A percentile compares a stretch with the other conserved stretches of the same genome.
These are phyloP conservation scores for Arabis alpina DNA, from an alignment of 345 rosid species.

Conservation along the genomic window DNA sequence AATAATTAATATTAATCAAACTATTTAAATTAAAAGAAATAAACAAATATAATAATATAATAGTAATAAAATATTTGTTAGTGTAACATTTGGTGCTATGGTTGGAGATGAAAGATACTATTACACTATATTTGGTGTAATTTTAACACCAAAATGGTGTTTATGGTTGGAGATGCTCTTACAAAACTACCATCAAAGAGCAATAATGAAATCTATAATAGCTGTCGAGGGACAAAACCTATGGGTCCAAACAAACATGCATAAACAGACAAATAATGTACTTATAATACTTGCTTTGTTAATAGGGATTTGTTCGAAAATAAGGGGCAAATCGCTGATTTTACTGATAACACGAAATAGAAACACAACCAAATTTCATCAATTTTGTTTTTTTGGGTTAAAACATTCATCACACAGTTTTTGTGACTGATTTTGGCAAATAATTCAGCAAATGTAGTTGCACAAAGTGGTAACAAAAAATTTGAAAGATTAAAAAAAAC, in stretches of 20 bases:
- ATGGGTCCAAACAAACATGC: constrained; percentile 46
- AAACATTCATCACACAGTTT: neutral
- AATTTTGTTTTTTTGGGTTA: no score
- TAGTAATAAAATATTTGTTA: no score
- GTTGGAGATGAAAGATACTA: no score
- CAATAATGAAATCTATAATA: constrained; percentile 39
- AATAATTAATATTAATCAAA: no score
- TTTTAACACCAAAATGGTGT: no score
- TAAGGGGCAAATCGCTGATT: constrained; percentile 30
- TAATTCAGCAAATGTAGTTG: neutral
- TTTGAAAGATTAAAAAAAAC: neutral
- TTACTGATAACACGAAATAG: constrained; percentile 2
- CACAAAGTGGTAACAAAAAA: neutral
- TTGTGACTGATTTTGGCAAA: neutral
- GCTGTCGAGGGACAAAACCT: constrained; percentile 46
- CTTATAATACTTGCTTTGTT: constrained; percentile 21
- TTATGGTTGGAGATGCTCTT: no score
- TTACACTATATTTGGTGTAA: no score
- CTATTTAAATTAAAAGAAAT: no score
- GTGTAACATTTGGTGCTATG: no score
- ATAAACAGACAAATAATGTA: constrained; percentile 21
- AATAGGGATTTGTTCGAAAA: constrained; percentile 29
- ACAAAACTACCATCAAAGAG: constrained; percentile 40
- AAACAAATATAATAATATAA: no score
- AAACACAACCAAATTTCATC: neutral